These are phyloP conservation scores for Fusarium sp. DNA, from an alignment of 2,329 filamentous ascomycete species.

Conservation along the genomic window DNA sequence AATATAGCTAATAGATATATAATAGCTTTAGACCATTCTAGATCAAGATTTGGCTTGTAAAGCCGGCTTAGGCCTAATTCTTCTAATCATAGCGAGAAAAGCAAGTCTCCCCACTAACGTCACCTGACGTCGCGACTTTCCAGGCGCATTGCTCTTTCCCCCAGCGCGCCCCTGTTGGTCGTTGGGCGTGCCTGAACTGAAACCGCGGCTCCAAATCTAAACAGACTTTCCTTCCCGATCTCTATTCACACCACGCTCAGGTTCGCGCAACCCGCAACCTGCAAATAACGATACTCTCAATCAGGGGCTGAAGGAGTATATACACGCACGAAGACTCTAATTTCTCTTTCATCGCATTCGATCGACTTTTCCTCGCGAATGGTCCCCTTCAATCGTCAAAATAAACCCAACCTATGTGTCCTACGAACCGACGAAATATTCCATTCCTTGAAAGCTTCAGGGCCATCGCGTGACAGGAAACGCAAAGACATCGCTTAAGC, in stretches of 20 bases:
- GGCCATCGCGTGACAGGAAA: slow-evolving; percentile 10
- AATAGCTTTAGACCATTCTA: too few species aligned
- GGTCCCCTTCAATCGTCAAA: slow-evolving; percentile 8
- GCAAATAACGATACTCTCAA: background rate
- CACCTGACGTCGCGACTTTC: slow-evolving; percentile 46
- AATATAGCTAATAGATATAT: too few species aligned
- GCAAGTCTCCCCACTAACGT: slow-evolving; percentile 23
- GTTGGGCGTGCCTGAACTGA: slow-evolving; percentile 1
- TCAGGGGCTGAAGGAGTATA: background rate
- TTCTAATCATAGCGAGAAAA: too few species aligned
- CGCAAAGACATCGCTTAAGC: slow-evolving; percentile 2
- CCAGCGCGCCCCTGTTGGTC: slow-evolving; percentile 10
- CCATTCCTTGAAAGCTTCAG: slow-evolving; percentile 14
- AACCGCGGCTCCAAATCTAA: slow-evolving; percentile 12
- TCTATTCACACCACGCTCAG: slow-evolving; percentile 7
- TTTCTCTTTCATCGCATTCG: background rate
- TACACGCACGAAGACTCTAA: background rate
- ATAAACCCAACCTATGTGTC: slow-evolving; percentile 24
- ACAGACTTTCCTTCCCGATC: slow-evolving; percentile 1
- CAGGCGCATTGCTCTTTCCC: slow-evolving; percentile 25
- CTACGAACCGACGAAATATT: slow-evolving; percentile 19
- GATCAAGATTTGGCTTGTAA: too few species aligned
- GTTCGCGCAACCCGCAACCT: slow-evolving; percentile 5
- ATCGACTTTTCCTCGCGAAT: slow-evolving; percentile 17
- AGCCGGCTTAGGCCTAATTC: too few species aligned